These are phyloP conservation scores for Fusarium sp. DNA, from an alignment of 2,329 filamentous ascomycete species.

Conservation along the genomic window DNA sequence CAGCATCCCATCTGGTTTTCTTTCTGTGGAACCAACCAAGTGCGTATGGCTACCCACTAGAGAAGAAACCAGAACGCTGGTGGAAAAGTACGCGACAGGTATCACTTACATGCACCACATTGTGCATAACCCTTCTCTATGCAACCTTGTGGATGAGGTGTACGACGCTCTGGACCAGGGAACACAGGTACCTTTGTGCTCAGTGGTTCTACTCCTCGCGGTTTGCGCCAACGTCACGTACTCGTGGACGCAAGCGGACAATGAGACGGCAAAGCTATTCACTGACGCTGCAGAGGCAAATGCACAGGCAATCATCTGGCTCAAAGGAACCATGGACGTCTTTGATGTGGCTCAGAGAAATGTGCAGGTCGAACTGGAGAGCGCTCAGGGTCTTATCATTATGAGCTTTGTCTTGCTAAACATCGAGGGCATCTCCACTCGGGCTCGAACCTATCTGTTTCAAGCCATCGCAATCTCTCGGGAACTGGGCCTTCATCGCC, in stretches of 20 bases:
- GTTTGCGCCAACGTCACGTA: slow-evolving; percentile 49
- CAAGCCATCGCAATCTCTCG: slow-evolving; percentile 36
- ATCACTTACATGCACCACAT: slow-evolving; percentile 50
- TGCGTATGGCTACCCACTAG: slow-evolving; percentile 51
- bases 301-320: slow-evolving; percentile 48
- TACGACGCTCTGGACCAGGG: slow-evolving; percentile 47
- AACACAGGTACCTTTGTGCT: slow-evolving; percentile 37
- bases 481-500: slow-evolving; percentile 52
- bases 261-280: slow-evolving; percentile 44
- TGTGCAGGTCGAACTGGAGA: slow-evolving; percentile 47
- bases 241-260: slow-evolving; percentile 45
- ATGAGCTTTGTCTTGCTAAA: slow-evolving; percentile 54
- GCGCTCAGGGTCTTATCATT: slow-evolving; percentile 53
- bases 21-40: slow-evolving; percentile 45
- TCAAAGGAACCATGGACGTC: slow-evolving; percentile 50
- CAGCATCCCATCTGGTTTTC: slow-evolving; percentile 31
- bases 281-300: slow-evolving; percentile 44
- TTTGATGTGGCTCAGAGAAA: slow-evolving; percentile 50
- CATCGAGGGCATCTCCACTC: slow-evolving; percentile 43
- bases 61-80: slow-evolving; percentile 46
- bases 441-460: slow-evolving; percentile 26
- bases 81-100: slow-evolving; percentile 47
- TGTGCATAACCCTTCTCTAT: slow-evolving; percentile 46
- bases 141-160: slow-evolving; percentile 45
- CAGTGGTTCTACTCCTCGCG: slow-evolving; percentile 45